Evolutionary conservation across 768 basidiomycete species (phyloP), one percentile per base, ranked within the genome.

Genomic region (Tricholomella constricta): DNA sequence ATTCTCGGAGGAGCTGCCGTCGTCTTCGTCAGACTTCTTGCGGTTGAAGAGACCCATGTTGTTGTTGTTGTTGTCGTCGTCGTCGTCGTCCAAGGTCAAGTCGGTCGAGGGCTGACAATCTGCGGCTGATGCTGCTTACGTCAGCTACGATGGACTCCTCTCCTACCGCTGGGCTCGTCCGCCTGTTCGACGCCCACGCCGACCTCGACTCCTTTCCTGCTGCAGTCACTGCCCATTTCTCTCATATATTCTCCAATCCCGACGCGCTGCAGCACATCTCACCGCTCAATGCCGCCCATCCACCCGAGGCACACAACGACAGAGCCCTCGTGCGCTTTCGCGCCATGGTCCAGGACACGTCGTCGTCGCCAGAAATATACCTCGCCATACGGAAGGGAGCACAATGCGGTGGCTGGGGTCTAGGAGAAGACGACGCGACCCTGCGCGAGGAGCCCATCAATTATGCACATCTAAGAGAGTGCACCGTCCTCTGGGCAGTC

Each of bases 291-390:
- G 62, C 78, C 10, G 59, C 62, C 0, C 59, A 70, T 62, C 80
- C 85, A 10, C 83, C 84, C 32, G 73, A 78, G 23, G 69, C 70
- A 2, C 77, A 82, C 60, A 63, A 65, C 9, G 71, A 77, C 54
- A 73, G 83, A n/a, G 69, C 82, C 0, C 76, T 92, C 4, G 87
- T 93, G 3, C 75, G 79, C 17, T 91, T 92, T 66, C 78, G 82
- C 27, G 86, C 80, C 22, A 89, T 92, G 86, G 76, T 92, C 26
- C 91, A 94, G 65, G 91, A 92, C 63, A 91, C 89, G 2, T 89
- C 89, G 2, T 64, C 79, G 15, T 83, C 86, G 5, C 80, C 82
- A 0, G 88, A 91, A 63, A 74, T 94, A 56, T 93, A 93, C 67
- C 72, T 89, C 36, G 78, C 83, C 2, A 74, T 63, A 36, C 66